Conservation (phyloP, 345 rosid species). For the Syzygium oleosum region DNA sequence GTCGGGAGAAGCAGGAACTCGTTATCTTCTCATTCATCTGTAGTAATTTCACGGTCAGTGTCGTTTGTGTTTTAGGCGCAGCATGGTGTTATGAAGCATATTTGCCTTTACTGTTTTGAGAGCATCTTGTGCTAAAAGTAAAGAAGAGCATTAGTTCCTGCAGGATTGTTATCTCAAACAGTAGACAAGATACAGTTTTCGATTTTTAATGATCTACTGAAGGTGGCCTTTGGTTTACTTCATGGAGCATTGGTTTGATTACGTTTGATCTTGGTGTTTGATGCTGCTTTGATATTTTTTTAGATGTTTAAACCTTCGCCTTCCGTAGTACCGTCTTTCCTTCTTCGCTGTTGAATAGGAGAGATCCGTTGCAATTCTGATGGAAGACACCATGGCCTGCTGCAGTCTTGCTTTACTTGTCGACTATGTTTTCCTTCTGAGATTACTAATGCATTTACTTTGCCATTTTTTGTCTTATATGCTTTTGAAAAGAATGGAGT, state of each 20-base stretch:
- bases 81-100: background rate
- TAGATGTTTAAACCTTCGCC: background rate
- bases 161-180: background rate
- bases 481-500: background rate
- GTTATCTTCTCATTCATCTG: background rate
- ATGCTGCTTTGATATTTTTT: background rate
- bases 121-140: background rate
- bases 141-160: background rate
- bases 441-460: background rate
- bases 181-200: background rate
- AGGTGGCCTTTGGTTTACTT: background rate
- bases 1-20: background rate
- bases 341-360: background rate
- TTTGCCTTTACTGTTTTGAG: background rate
- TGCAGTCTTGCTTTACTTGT: background rate
- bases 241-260: background rate
- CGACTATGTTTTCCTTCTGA: background rate
- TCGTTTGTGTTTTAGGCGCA: background rate
- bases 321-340: background rate
- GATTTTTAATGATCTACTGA: background rate
- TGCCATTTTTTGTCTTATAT: background rate
- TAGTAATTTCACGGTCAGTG: background rate
- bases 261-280: background rate
- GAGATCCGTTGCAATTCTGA: background rate
- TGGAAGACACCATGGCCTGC: background rate